phyloP scores from a whole-genome alignment of 1,284 basidiomycete species.

The Cutaneotrichosporon sp. region DNA sequence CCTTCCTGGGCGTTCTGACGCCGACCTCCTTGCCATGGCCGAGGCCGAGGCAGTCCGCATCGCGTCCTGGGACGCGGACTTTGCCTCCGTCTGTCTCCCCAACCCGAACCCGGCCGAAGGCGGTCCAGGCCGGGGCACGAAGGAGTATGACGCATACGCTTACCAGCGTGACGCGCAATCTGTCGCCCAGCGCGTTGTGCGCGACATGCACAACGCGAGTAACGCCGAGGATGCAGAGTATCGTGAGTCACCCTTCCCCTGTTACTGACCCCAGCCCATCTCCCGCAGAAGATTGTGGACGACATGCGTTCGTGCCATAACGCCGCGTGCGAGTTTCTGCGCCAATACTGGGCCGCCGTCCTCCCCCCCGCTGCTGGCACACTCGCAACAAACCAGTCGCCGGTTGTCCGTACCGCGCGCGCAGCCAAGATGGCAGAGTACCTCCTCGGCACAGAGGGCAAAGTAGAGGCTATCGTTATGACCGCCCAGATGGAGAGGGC shows the following conservation, averaged over 20 bases:
- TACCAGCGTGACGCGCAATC: constrained; percentile 39
- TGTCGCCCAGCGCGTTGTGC: constrained; percentile 37
- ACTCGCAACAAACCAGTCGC: constrained; percentile 36
- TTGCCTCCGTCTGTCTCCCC: constrained; percentile 34
- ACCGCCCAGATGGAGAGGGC: constrained; percentile 63
- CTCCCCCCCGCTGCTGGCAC: constrained; percentile 70
- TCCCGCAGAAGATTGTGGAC: constrained; percentile 73
- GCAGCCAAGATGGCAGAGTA: constrained; percentile 82
- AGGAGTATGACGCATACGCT: constrained; percentile 28
- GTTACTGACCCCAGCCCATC: constrained; percentile 61
- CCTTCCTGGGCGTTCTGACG: constrained; percentile 56
- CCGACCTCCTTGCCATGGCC: constrained; percentile 56
- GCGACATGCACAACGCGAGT: constrained; percentile 38
- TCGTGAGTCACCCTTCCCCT: constrained; percentile 5
- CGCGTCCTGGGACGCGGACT: constrained; percentile 29
- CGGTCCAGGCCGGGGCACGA: constrained; percentile 19
- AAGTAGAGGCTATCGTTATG: constrained; percentile 71
- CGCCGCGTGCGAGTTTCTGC: constrained; percentile 89
- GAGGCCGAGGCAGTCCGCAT: constrained; percentile 22
- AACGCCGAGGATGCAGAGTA: constrained; percentile 40
- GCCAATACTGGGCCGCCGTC: constrained; percentile 90
- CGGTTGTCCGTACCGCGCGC: constrained; percentile 64
- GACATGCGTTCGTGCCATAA: constrained; percentile 87
- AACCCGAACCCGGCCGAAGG: constrained; percentile 32
- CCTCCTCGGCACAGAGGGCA: constrained; percentile 72